These are phyloP conservation scores for Metarhizium anisopliae DNA, from an alignment of 2,329 filamentous ascomycete genomes.

Conservation along the genomic window DNA sequence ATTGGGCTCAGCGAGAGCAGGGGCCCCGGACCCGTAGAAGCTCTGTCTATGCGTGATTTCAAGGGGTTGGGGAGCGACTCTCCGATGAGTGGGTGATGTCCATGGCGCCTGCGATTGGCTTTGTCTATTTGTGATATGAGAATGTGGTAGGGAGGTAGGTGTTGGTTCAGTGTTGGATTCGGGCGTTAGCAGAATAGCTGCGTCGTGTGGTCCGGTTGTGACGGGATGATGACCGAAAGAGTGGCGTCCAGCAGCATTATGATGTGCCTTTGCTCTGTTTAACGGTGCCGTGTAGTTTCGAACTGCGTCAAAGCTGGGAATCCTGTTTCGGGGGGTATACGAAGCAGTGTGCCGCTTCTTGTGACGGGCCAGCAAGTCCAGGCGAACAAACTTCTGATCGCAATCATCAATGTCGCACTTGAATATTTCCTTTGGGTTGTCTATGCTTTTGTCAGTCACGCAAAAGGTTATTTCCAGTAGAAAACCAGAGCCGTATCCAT, in stretches of 20 bases:
- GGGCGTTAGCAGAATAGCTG: conserved; percentile 34
- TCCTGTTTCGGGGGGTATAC: conserved; percentile 40
- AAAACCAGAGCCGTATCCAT: background rate
- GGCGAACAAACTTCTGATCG: conserved; percentile 67
- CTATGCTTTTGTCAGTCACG: conserved; percentile 28
- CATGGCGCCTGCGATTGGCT: conserved; percentile 13
- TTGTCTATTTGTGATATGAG: background rate
- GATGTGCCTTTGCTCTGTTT: background rate
- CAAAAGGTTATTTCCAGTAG: no score
- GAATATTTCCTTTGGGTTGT: conserved; percentile 73
- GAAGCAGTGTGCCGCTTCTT: conserved; percentile 54
- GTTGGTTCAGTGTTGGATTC: conserved; percentile 25
- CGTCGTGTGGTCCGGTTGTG: conserved; percentile 33
- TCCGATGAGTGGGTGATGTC: conserved; percentile 24
- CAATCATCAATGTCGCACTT: conserved; percentile 68
- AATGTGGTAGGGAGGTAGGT: conserved; percentile 15
- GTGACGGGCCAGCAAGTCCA: conserved; percentile 64
- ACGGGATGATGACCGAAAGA: conserved; percentile 4
- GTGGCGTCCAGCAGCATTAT: background rate
- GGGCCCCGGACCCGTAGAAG: conserved; percentile 25
- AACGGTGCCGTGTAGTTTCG: conserved; percentile 10
- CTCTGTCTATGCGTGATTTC: conserved; percentile 25
- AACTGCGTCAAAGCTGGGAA: conserved; percentile 36
- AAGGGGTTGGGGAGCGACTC: conserved; percentile 20
- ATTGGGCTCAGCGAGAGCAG: conserved; percentile 21